A percentile compares a stretch with the other conserved stretches of the same genome.
Conservation (phyloP, 2,329 filamentous ascomycete genomes). For the Mycosphaerella sp. region DNA sequence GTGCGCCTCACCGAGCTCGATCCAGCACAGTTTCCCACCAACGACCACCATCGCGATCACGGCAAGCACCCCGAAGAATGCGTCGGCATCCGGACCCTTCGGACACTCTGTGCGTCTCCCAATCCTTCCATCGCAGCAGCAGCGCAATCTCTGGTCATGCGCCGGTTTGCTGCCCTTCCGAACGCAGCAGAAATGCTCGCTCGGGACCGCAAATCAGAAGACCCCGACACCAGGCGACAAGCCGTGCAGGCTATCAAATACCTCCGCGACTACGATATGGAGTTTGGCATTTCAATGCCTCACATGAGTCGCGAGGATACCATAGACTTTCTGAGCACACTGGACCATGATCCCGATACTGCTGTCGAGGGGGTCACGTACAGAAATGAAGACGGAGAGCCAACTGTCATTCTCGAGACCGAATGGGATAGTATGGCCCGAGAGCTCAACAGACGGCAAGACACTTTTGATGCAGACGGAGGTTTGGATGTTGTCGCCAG, state of each 20-base stretch:
- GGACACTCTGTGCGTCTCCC: conserved; percentile 37
- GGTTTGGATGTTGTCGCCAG: conserved; percentile 9
- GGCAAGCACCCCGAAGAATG: conserved; percentile 30
- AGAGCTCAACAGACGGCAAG: conserved; percentile 2
- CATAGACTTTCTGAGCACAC: neutral
- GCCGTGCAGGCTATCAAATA: conserved; percentile 21
- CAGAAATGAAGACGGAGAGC: conserved; percentile 3
- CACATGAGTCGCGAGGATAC: neutral
- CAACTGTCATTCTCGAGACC: conserved; percentile 7
- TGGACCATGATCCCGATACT: neutral
- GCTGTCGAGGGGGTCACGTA: neutral
- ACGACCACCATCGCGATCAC: conserved; percentile 71
- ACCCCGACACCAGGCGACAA: conserved; percentile 12
- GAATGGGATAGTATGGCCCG: conserved; percentile 11
- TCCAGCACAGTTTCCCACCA: conserved; percentile 65
- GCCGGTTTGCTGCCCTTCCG: conserved; percentile 18
- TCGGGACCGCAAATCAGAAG: conserved; percentile 15
- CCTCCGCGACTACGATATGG: conserved; percentile 24
- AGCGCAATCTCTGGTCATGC: conserved; percentile 27
- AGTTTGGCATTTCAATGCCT: conserved; percentile 13
- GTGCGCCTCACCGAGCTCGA: conserved; percentile 59
- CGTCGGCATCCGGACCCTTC: conserved; percentile 39
- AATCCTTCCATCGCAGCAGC: conserved; percentile 42
- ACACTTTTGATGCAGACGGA: conserved; percentile 3
- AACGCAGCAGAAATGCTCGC: conserved; percentile 16